Evolutionary conservation across 2,329 filamentous ascomycete genomes (phyloP).

Genomic region (Aspergillus costaricaensis): DNA sequence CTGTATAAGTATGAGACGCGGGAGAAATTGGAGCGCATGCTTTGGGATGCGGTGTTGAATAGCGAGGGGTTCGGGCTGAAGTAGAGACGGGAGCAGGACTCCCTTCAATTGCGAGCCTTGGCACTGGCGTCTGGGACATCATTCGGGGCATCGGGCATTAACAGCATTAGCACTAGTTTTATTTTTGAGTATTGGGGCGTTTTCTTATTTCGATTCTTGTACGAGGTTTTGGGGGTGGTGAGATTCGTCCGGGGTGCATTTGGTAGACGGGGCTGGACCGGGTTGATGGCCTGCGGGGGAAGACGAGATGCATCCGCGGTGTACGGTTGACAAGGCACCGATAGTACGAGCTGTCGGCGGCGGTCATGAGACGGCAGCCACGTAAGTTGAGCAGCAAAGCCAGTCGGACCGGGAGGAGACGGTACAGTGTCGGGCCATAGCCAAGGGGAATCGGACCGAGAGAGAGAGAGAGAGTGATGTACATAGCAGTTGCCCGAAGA

Average conservation of each 20-base stretch:
- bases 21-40: conserved; percentile 66
- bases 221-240: neutral
- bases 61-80: conserved; percentile 93
- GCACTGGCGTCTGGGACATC: conserved; percentile 2
- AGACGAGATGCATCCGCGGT: neutral
- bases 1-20: conserved; percentile 71
- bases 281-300: neutral
- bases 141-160: neutral
- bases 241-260: neutral
- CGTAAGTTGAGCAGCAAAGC: neutral
- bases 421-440: neutral
- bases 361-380: neutral
- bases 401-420: neutral
- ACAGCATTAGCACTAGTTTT: neutral
- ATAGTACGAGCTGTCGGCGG: neutral
- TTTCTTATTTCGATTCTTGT: neutral
- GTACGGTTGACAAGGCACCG: neutral
- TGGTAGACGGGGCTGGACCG: neutral
- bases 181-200: neutral
- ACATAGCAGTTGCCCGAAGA: neutral
- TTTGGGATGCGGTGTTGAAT: conserved; percentile 86
- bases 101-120: conserved; percentile 4
- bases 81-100: conserved; percentile 19
- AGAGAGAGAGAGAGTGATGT: neutral
- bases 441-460: neutral